Evolutionary conservation across 2,329 filamentous ascomycete species (phyloP).

Genomic region (Shiraia bambusicola): DNA sequence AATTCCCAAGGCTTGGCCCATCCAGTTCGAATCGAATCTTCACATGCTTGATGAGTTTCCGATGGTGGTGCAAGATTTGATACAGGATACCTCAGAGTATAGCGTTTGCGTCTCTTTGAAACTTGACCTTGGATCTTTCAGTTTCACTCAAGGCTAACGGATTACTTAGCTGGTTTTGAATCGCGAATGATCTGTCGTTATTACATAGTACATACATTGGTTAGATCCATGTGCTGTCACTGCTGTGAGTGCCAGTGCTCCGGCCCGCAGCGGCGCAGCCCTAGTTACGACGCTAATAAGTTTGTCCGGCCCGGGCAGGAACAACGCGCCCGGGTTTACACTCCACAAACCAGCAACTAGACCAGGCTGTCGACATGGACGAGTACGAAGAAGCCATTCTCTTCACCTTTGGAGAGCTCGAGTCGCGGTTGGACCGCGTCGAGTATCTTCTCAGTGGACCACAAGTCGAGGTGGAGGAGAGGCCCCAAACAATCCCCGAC

Average conservation of each 20-base stretch:
- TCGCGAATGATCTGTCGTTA: conserved; percentile 3
- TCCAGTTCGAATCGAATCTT: conserved; percentile 35
- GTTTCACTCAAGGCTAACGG: conserved; percentile 34
- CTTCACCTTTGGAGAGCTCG: conserved; percentile 48
- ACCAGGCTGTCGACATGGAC: conserved; percentile 29
- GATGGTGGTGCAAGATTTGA: conserved; percentile 39
- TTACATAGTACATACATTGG: conserved; percentile 22
- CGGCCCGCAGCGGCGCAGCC: not conserved
- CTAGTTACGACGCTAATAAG: conserved; percentile 18
- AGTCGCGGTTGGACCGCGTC: conserved; percentile 48
- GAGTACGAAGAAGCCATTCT: conserved; percentile 44
- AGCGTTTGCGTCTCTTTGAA: conserved; percentile 39
- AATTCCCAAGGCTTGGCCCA: conserved; percentile 35
- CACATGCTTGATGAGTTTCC: conserved; percentile 37
- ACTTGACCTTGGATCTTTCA: conserved; percentile 38
- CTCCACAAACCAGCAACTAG: conserved; percentile 12
- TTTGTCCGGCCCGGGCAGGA: conserved; percentile 12
- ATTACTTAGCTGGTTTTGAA: conserved; percentile 12
- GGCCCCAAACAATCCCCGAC: conserved; percentile 32
- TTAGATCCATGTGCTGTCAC: conserved; percentile 10
- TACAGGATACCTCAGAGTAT: conserved; percentile 43
- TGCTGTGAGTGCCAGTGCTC: conserved; percentile 12
- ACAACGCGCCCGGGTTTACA: conserved; percentile 22
- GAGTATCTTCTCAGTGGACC: conserved; percentile 47
- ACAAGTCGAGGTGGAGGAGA: conserved; percentile 20